These are phyloP conservation scores for Metschnikowia peoriensis DNA, from an alignment of 805 yeast genomes.

Conservation along the genomic window DNA sequence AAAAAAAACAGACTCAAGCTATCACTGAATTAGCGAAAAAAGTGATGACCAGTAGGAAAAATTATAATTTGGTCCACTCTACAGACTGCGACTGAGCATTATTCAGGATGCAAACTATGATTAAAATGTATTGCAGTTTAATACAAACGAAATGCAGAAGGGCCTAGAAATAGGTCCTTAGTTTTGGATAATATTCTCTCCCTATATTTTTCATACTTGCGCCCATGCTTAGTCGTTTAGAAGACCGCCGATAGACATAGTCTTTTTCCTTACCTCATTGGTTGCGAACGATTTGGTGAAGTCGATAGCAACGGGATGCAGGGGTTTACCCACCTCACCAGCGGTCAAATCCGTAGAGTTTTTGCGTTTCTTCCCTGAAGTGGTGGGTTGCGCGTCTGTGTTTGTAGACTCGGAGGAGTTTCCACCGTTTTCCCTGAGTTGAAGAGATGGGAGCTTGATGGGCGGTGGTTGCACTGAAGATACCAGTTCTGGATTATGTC, in stretches of 20 bases:
- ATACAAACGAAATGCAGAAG: not conserved
- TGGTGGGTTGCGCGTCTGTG: not conserved
- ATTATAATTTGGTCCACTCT: not conserved
- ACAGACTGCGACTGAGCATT: not conserved
- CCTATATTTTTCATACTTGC: too few relatives aligned
- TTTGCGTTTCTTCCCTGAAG: not conserved
- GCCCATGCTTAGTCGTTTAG: slow-evolving; percentile 25
- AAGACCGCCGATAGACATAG: slow-evolving; percentile 41
- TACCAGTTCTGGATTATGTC: not conserved
- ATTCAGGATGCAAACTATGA: not conserved
- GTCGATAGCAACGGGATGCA: slow-evolving; percentile 19
- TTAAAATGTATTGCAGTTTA: not conserved
- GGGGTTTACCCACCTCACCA: not conserved
- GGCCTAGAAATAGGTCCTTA: not conserved
- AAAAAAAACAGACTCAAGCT: too few relatives aligned
- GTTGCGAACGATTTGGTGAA: slow-evolving; percentile 17
- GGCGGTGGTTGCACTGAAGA: not conserved
- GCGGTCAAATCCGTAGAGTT: not conserved
- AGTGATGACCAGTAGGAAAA: too few relatives aligned
- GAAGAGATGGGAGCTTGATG: slow-evolving; percentile 17
- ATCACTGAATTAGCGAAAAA: too few relatives aligned
- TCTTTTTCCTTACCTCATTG: slow-evolving; percentile 17
- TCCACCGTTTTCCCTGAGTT: not conserved
- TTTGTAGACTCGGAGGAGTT: not conserved
- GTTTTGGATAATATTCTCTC: too few relatives aligned